Evolutionary conservation across 2,329 filamentous ascomycete genomes (phyloP).

Genomic region (Pseudogymnoascus sp.): DNA sequence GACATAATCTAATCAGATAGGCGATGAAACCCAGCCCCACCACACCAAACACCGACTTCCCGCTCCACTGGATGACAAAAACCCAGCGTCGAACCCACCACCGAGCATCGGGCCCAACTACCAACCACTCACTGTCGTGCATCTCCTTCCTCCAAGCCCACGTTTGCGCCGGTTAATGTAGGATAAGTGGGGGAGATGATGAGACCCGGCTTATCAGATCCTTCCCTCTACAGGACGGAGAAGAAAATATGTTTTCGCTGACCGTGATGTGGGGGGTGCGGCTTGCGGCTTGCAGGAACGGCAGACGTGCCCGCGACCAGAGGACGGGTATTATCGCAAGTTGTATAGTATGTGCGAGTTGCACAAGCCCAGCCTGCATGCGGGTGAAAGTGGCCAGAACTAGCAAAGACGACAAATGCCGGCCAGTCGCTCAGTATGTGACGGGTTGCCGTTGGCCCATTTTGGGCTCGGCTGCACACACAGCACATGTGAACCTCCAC

Average conservation of each 20-base stretch:
- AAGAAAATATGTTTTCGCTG: not conserved
- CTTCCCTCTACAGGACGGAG: not conserved
- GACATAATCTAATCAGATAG: conserved; percentile 6
- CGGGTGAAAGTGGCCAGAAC: not conserved
- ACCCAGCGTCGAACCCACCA: not conserved
- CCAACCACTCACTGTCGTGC: not conserved
- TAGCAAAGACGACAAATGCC: not conserved
- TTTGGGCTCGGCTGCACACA: not conserved
- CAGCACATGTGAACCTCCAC: conserved; percentile 2
- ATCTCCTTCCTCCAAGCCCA: not conserved
- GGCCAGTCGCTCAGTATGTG: not conserved
- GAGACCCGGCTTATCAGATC: conserved; percentile 1
- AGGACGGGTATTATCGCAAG: not conserved
- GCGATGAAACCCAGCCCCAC: not conserved
- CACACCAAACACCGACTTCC: not conserved
- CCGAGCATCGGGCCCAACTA: not conserved
- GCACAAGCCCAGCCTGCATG: not conserved
- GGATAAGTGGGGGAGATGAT: not conserved
- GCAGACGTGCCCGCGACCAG: not conserved
- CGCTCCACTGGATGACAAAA: not conserved
- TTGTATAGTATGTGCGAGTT: not conserved
- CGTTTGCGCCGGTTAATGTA: not conserved
- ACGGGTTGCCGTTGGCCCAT: not conserved
- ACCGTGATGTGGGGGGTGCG: not conserved
- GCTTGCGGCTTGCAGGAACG: not conserved